Evolutionary conservation across 768 basidiomycete genomes (phyloP), one percentile per base, ranked within the genome.

Genomic region (Boletus subparvulus): DNA sequence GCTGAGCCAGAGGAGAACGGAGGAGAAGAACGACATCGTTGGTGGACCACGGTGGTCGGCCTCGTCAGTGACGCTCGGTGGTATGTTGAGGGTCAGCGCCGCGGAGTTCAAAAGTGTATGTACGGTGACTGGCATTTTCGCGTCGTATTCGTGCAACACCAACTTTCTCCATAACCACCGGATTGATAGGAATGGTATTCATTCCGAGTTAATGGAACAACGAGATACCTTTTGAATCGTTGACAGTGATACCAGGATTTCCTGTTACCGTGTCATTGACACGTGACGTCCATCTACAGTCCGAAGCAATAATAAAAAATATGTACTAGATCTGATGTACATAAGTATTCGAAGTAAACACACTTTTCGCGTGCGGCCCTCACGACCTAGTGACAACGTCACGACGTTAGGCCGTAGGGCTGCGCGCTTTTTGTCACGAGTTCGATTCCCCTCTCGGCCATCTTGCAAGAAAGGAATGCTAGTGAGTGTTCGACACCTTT

Each of bases 1-100:
- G 60, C 75, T 69, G 48, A 88, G 71, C 85, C 86, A 88, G 52
- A 80, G 71, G 43, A 85, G 66, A n/a, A 86, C 44, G 17, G 82
- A 79, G 8, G 79, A 71, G 63, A 86, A 80, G 61, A 83, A 74
- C 47, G 74, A 67, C 80, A 80, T 80, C 12, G 68, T 70, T 30
- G 13, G 39, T 17, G 30, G 45, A 28, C 46, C 21, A 43, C 35
- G 16, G 21, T 10, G 44, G 28, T 43, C 33, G 33, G 37, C 37
- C 37, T 8, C 9, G 37, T 6, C 26, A 26, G 26, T 26, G 26
- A 26, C 26, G 26, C 26, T 26, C 5, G 3, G 26, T 6, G 1
- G 37, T 16, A 14, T 24, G 36, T 47, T 47, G 16, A 35, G 41
- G 36, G 52, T 55, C 54, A 53, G 35, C 30, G 42, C 4, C 50